Evolutionary conservation across 2,329 filamentous ascomycete species (phyloP), one percentile per base, ranked within the genome.

Genomic region (Stemphylium vesicarium): DNA sequence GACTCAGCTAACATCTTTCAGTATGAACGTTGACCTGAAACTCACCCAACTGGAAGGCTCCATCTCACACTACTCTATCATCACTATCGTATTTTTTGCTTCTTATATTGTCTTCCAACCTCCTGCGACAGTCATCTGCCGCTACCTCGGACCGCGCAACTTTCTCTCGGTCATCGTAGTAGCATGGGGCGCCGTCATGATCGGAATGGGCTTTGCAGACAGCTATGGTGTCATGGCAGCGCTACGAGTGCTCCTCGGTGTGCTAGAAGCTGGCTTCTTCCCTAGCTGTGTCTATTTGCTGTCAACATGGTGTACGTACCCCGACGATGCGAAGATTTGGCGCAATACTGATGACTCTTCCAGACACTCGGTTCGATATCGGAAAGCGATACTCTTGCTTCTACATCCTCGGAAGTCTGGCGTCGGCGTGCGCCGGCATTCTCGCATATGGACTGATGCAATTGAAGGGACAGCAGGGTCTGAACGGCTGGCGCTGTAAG

Each of bases 361-460:
- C 24, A 60, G 57, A 80, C 50, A 72, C 75, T 8, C 71, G 78
- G 80, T 88, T 85, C 63, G 88, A 91, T 73, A 81, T 91, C 15
- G 87, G 88, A 45, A 88, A 88, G 71, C 80, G 88, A 44, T 90
- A 89, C 67, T 85, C 86, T 0, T 72, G 83, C 20, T 91, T 91
- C 66, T 91, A 90, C 69, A 80, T 91, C 13, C 79, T 90, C 4
- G 88, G 88, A 33, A 87, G 83, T 58, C 79, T 88, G 5, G 86
- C 88, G 0, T 82, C 85, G 0, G 88, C 85, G 1, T 88, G 88
- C 62, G 80, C 86, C 0, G 87, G 88, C 50, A 87, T 92, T 41
- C 79, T 92, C 1, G 87, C 89, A 11, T 91, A 85, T 49, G 89
- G 88, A 4, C 74, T 88, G 56, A 88, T 86, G 82, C 86, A 88